These are phyloP conservation scores for Plectosphaerella cucumerina DNA, from an alignment of 2,329 filamentous ascomycete genomes.

Conservation along the genomic window DNA sequence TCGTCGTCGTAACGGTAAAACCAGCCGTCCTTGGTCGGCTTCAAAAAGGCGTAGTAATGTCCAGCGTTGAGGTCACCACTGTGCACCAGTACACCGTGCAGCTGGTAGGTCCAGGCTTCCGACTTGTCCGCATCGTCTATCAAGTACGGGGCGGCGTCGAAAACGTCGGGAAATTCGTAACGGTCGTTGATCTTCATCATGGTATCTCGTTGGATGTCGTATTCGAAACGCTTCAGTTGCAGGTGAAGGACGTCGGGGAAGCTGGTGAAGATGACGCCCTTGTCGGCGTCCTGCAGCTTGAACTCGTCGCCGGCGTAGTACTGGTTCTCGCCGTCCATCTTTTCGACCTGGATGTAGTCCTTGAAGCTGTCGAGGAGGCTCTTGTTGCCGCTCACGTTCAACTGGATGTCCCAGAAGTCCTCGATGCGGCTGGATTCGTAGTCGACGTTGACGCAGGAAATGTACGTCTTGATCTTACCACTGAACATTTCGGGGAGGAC, in stretches of 20 bases:
- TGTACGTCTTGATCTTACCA: slow-evolving; percentile 97
- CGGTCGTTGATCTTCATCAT: slow-evolving; percentile 99
- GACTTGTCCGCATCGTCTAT: slow-evolving; percentile 81
- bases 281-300: slow-evolving; percentile 93
- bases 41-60: slow-evolving; percentile 97
- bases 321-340: slow-evolving; percentile 96
- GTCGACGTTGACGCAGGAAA: slow-evolving; percentile 96
- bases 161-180: slow-evolving; percentile 82
- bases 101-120: slow-evolving; percentile 84
- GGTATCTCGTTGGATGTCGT: slow-evolving; percentile 90
- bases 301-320: slow-evolving; percentile 89
- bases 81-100: slow-evolving; percentile 94
- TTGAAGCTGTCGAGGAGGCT: slow-evolving; percentile 91
- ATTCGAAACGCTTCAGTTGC: slow-evolving; percentile 96
- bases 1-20: slow-evolving; percentile 99
- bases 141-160: slow-evolving; percentile 83
- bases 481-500: slow-evolving; percentile 88
- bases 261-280: slow-evolving; percentile 94
- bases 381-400: slow-evolving; percentile 93
- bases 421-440: slow-evolving; percentile 95
- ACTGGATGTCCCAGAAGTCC: slow-evolving; percentile 98
- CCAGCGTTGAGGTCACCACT: slow-evolving; percentile 95
- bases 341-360: slow-evolving; percentile 95
- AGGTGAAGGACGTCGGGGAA: slow-evolving; percentile 93
- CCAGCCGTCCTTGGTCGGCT: slow-evolving; percentile 85